A percentile compares a stretch with the other conserved stretches of the same genome.
Evolutionary conservation across 2,329 filamentous ascomycete genomes (phyloP).

Genomic region (Fusarium virguliforme): DNA sequence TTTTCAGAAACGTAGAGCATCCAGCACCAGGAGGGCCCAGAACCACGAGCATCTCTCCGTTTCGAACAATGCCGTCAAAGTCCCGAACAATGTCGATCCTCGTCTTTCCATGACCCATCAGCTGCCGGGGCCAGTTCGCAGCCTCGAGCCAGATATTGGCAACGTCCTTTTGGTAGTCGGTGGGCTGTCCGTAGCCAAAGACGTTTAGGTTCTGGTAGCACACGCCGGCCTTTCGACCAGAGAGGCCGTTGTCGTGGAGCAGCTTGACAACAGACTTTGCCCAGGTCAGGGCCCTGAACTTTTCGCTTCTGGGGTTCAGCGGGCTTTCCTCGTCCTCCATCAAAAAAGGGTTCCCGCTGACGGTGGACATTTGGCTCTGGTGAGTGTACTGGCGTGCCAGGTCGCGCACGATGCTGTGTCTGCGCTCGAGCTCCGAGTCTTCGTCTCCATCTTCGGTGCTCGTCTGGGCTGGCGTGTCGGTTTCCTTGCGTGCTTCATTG

Average conservation of each 20-base stretch:
- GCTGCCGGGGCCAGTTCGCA: conserved; percentile 60
- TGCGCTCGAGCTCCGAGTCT: conserved; percentile 56
- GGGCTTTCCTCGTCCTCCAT: conserved; percentile 59
- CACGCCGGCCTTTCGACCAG: conserved; percentile 65
- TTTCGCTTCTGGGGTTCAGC: conserved; percentile 60
- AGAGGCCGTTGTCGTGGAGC: conserved; percentile 33
- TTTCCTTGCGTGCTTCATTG: conserved; percentile 17
- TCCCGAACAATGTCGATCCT: conserved; percentile 76
- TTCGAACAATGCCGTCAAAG: conserved; percentile 76
- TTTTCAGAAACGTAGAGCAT: conserved; percentile 87
- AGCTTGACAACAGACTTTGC: conserved; percentile 44
- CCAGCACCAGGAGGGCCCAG: conserved; percentile 78
- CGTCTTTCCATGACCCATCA: conserved; percentile 68
- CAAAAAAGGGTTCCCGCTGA: conserved; percentile 49
- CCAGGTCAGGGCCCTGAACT: conserved; percentile 42
- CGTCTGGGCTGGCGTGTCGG: conserved; percentile 7
- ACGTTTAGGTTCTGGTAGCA: conserved; percentile 76
- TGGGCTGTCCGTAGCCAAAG: conserved; percentile 77
- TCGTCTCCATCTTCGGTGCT: conserved; percentile 55
- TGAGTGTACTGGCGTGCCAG: conserved; percentile 68
- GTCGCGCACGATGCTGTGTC: conserved; percentile 61
- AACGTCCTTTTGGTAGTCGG: conserved; percentile 79
- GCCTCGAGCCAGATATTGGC: conserved; percentile 70
- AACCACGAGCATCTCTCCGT: conserved; percentile 81
- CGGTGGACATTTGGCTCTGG: conserved; percentile 65